phyloP scores from a whole-genome alignment of 371 early-diverging fungal genomes.

The Mucor mucedo region DNA sequence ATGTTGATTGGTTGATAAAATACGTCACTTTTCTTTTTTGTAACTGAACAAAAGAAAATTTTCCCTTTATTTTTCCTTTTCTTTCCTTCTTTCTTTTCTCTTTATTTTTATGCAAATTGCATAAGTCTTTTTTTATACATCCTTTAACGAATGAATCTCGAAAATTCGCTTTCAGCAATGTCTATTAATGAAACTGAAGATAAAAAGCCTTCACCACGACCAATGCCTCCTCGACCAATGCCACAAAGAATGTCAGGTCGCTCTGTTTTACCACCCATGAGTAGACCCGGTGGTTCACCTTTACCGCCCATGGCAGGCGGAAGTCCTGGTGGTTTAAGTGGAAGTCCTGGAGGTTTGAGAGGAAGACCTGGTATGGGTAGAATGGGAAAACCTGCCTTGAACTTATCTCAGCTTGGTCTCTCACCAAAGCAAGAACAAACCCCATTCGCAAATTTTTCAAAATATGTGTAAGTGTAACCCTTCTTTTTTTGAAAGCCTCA shows the following conservation, averaged over 20 bases:
- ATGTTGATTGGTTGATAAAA: no score
- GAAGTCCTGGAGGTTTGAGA: constrained; percentile 6
- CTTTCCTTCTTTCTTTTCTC: neutral
- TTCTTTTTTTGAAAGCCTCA: neutral
- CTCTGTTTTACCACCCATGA: constrained; percentile 53
- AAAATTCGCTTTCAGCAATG: constrained; percentile 34
- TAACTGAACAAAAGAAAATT: neutral
- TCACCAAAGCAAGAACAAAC: constrained; percentile 50
- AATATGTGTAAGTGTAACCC: constrained; percentile 63
- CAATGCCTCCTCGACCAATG: constrained; percentile 28
- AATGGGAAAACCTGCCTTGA: constrained; percentile 41
- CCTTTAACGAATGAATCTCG: constrained; percentile 31
- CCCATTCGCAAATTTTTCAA: constrained; percentile 73
- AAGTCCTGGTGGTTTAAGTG: constrained; percentile 8
- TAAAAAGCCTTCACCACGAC: constrained; percentile 13
- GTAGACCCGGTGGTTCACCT: constrained; percentile 30
- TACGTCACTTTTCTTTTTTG: no score
- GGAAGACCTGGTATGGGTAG: constrained; percentile 25
- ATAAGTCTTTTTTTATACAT: neutral
- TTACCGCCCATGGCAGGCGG: constrained; percentile 29
- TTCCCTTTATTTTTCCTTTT: constrained; percentile 1
- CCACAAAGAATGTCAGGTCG: constrained; percentile 32
- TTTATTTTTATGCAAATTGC: constrained; percentile 2
- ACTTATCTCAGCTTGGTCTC: constrained; percentile 44
- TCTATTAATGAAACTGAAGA: constrained; percentile 31